Conservation (phyloP, 2,329 filamentous ascomycete species). For the Ophiosphaerella korrae region DNA sequence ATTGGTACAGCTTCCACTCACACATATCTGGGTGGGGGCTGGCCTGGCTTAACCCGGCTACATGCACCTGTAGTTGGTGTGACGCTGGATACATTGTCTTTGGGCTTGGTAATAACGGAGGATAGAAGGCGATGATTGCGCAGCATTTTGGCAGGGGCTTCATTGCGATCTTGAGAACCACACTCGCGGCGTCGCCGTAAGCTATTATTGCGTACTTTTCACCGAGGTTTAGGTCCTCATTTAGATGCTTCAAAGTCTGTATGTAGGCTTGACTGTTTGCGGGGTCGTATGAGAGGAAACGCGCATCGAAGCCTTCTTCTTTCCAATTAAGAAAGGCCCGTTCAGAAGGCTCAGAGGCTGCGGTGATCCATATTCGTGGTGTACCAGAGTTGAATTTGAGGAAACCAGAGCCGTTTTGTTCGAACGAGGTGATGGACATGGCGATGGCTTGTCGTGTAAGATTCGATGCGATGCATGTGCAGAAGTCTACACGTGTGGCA, state of each 20-base stretch:
- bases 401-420: slow-evolving; percentile 37
- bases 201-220: slow-evolving; percentile 45
- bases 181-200: slow-evolving; percentile 49
- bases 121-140: slow-evolving; percentile 52
- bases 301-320: slow-evolving; percentile 51
- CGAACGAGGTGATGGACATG: slow-evolving; percentile 38
- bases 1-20: slow-evolving; percentile 48
- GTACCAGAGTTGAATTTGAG: slow-evolving; percentile 45
- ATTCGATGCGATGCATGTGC: neutral
- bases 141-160: slow-evolving; percentile 49
- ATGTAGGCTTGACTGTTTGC: slow-evolving; percentile 37
- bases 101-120: slow-evolving; percentile 43
- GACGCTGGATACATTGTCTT: slow-evolving; percentile 47
- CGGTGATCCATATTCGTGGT: slow-evolving; percentile 48
- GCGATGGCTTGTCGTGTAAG: neutral
- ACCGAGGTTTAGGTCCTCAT: slow-evolving; percentile 47
- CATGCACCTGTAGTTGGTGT: slow-evolving; percentile 47
- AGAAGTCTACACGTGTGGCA: neutral
- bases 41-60: slow-evolving; percentile 45
- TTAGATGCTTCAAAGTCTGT: slow-evolving; percentile 41
- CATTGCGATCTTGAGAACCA: slow-evolving; percentile 47
- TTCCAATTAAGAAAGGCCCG: slow-evolving; percentile 47
- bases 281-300: slow-evolving; percentile 44
- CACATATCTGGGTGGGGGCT: slow-evolving; percentile 39
- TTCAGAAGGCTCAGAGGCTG: slow-evolving; percentile 45